phyloP scores from a whole-genome alignment of 73 alveolate species.

The Durusdinium trenchii region DNA sequence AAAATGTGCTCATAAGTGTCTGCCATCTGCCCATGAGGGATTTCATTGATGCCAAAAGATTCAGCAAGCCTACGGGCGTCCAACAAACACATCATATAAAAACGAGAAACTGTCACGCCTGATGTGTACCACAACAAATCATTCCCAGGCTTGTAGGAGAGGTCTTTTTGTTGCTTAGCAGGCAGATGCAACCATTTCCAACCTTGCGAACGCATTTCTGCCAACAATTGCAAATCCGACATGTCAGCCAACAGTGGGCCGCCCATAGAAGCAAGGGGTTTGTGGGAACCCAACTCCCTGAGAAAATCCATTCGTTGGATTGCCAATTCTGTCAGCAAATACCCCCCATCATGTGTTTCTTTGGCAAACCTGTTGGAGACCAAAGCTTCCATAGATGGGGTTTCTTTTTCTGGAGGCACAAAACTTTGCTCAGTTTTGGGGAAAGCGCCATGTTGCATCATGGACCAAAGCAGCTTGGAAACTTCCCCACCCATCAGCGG shows the following conservation, averaged over 20 bases:
- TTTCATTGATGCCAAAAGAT: neutral
- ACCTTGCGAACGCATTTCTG: neutral
- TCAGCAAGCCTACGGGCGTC: neutral
- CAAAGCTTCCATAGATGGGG: neutral
- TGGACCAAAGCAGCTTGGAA: neutral
- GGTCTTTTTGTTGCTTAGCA: neutral
- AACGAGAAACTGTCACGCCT: neutral
- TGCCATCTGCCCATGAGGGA: neutral
- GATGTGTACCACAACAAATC: neutral
- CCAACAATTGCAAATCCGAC: neutral
- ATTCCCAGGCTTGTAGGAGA: neutral
- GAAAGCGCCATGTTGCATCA: neutral
- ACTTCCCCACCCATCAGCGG: neutral
- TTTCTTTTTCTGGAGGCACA: neutral
- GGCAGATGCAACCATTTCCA: neutral
- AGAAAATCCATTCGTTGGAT: neutral
- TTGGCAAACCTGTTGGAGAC: neutral
- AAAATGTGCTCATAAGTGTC: conserved; percentile 10
- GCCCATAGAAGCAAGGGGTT: neutral
- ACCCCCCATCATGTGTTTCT: neutral
- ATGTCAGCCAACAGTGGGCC: neutral
- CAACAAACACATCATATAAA: neutral
- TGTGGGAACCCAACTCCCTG: neutral
- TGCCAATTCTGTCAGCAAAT: neutral
- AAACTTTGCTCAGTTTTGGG: neutral